Evolutionary conservation across 2,329 filamentous ascomycete species (phyloP), one percentile per base, ranked within the genome.

Genomic region (Monosporascus sp.): DNA sequence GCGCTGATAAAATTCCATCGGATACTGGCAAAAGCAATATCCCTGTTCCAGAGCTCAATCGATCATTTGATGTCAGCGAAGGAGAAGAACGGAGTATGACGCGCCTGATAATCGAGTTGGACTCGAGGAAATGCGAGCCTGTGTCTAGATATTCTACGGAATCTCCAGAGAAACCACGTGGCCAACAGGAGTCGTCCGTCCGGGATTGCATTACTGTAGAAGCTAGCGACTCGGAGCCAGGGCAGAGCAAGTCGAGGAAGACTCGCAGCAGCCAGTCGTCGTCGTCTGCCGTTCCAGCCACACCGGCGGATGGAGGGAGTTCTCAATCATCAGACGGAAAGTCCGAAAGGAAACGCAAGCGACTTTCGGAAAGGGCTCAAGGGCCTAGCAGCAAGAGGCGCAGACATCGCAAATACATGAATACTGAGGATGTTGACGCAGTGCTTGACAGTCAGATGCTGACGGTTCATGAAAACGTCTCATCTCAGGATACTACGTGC

Each of bases 81-180:
- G 71, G 65, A 6, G 77, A 77, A 47, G 77, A 81, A 53, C 70
- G 67, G 36, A 76, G 75, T 57, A 71, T 80, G 61, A 65, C 77
- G 48, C 70, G 73, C 49, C 68, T 82, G 6, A 72, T 76, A 3
- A 72, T 75, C n/a, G 77, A 80, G 57, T 63, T 81, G 8, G 78
- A 80, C 56, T 70, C 74, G 25, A 69, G 67, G 22, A 69, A 67
- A 48, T 67, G 68, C 54, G 61, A 67, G 14, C 60, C 65, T 18
- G 57, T 60, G 27, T 60, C 65, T 34, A 47, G 47, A 20, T 60
- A 60, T 38, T 55, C 60, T 6, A 57, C 60, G 11, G 50, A 57
- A n/a, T 70, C 68, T 0, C 65, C 65, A n/a, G 62, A 65, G 22
- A 66, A 67, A 51, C 31, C 49, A 11, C 50, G 39, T 14, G 52